These are phyloP conservation scores for Kalanchoe fedtschenkoi DNA, from an alignment of 164 flowering plant genomes.

Conservation along the genomic window DNA sequence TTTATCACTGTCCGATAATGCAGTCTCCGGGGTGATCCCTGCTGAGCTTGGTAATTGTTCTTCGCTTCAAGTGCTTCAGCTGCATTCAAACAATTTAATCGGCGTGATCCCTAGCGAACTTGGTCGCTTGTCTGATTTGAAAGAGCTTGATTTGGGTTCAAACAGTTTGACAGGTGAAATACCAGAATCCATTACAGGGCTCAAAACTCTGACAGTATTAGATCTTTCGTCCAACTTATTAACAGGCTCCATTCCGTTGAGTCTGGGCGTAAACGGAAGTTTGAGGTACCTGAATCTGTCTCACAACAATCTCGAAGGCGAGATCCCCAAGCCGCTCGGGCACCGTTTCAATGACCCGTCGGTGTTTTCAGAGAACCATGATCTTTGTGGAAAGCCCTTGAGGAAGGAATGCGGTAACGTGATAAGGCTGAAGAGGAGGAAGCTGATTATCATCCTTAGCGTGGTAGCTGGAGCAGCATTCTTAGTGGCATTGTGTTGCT, in stretches of 20 bases:
- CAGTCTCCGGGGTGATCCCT: conserved; percentile 34
- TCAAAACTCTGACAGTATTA: conserved; percentile 24
- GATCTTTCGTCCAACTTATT: conserved; percentile 46
- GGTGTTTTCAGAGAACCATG: conserved; percentile 34
- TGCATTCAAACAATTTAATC: conserved; percentile 30
- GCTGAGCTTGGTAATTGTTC: conserved; percentile 50
- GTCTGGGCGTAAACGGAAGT: conserved; percentile 19
- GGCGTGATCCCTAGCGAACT: conserved; percentile 37
- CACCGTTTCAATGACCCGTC: conserved; percentile 49
- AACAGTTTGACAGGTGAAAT: conserved; percentile 39
- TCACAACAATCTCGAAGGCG: conserved; percentile 37
- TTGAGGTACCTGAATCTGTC: conserved; percentile 40
- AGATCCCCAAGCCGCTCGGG: conserved; percentile 55
- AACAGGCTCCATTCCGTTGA: conserved; percentile 39
- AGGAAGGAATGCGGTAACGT: conserved; percentile 25
- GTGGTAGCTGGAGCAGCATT: conserved; percentile 35
- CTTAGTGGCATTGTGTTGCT: conserved; percentile 39
- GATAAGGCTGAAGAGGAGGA: conserved; percentile 27
- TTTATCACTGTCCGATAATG: conserved; percentile 44
- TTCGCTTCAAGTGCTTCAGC: conserved; percentile 37
- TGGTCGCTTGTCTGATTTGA: conserved; percentile 34
- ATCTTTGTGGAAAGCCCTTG: conserved; percentile 70
- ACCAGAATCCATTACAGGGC: conserved; percentile 33
- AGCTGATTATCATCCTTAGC: conserved; percentile 40
- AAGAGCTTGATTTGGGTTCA: conserved; percentile 38